phyloP scores from a whole-genome alignment of 805 yeast species.

The Sungouiella blattae region DNA sequence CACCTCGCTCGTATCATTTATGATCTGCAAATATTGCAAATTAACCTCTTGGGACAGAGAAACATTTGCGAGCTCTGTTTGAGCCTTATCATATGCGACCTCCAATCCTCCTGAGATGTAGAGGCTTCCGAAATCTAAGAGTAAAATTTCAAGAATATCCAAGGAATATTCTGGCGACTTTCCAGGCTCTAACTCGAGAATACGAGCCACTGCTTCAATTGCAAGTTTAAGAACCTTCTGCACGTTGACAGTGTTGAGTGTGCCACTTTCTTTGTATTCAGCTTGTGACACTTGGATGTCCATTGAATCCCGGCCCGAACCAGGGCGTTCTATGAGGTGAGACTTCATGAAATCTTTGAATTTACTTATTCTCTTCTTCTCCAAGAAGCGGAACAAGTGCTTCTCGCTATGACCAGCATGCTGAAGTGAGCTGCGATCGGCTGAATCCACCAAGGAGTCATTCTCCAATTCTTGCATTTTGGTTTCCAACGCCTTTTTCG shows the following conservation, averaged over 20 bases:
- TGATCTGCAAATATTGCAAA: constrained; percentile 46
- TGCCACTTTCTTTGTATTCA: constrained; percentile 21
- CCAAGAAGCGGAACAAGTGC: constrained; percentile 31
- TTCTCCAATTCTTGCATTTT: constrained; percentile 35
- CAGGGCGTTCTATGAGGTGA: constrained; percentile 25
- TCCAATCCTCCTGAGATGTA: constrained; percentile 77
- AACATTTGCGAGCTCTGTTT: constrained; percentile 28
- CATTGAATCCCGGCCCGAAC: constrained; percentile 15
- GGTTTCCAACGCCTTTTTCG: constrained; percentile 32
- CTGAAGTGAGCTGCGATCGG: constrained; percentile 3
- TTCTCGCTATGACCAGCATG: constrained; percentile 17
- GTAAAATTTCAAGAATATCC: constrained; percentile 62
- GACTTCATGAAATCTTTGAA: constrained; percentile 56
- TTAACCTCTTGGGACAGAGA: constrained; percentile 29
- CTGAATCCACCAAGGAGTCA: constrained; percentile 17
- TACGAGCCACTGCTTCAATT: constrained; percentile 72
- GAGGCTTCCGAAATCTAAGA: constrained; percentile 67
- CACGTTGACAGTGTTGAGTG: constrained; percentile 44
- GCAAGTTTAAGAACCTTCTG: constrained; percentile 65
- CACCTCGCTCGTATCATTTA: constrained; percentile 55
- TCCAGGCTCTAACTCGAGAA: constrained; percentile 66
- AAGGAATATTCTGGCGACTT: constrained; percentile 59
- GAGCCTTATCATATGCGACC: constrained; percentile 51
- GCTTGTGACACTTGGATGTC: constrained; percentile 44
- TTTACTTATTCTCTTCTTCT: constrained; percentile 47